Base-by-base conservation (phyloP, 352 stramenopile species). In the Phytophthora hybrid region DNA sequence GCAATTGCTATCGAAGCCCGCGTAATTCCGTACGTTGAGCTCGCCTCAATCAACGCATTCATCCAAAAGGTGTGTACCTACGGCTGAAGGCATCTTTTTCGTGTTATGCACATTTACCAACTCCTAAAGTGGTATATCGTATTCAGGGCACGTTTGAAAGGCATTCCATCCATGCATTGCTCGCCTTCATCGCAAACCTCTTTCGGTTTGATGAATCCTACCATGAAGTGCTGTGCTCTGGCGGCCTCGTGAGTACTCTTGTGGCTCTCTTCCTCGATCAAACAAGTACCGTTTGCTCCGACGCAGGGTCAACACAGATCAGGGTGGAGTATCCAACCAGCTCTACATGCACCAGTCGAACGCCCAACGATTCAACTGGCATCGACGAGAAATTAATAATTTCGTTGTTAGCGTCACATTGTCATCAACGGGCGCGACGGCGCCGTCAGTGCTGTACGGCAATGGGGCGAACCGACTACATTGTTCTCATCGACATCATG, bases 1-100 rank as follows among this genome's bases (percentile, higher is more conserved):
- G 81, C 78, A 18, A 82, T 84, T 34, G 82, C 84, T 4, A 89
- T 91, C 21, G 84, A 91, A 85, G 73, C 82, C 0, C 77, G 62
- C 4, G 72, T 91, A n/a, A 78, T 90, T 61, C 84, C 82, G n/a
- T 88, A 81, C 58, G 69, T 54, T 14, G 84, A 91, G 53, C 69
- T 91, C 13, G 54, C 41, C 11, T 71, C 79, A 34, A 79, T 90
- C 13, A 71, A 69, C 31, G 52, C 67, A 13, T 76, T 83, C 29
- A 62, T 89, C 55, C 56, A 29, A 32, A 80, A 83, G 63, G 69
- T 84, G 41, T 51, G 57, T 55, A 53, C 34, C 4, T 19, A 32
- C 16, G 18, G 11, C n/a, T 53, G 1, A 13, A 39, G 51, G 3
- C 51, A 63, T 32, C 3, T 6, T 67, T 23, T 5, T 18, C 44